Percentiles rank a stretch among this genome's conserved stretches.
Evolutionary conservation across 257 asterid genomes (phyloP).

Genomic region (Vinca minor): DNA sequence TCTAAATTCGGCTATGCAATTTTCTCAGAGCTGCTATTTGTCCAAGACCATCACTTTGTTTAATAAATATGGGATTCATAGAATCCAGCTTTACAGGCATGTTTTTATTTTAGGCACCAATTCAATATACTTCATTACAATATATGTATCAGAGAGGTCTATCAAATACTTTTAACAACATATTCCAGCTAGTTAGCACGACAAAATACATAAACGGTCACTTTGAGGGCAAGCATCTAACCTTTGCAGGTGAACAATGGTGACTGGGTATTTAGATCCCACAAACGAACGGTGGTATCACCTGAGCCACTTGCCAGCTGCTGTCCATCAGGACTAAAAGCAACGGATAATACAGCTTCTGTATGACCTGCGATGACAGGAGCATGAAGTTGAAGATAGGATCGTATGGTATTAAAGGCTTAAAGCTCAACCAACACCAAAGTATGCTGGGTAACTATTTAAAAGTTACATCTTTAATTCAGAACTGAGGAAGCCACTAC

Average conservation of each 20-base stretch:
- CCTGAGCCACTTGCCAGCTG: constrained; percentile 97
- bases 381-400: not conserved
- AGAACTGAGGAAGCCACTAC: not conserved
- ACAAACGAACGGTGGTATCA: constrained; percentile 88
- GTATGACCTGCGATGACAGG: constrained; percentile 56
- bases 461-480: too few species aligned
- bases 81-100: not conserved
- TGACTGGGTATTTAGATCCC: constrained; percentile 94
- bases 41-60: not conserved
- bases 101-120: not conserved
- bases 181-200: not conserved
- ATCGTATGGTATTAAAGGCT: too few species aligned
- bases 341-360: constrained; percentile 90
- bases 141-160: not conserved
- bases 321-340: constrained; percentile 92
- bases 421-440: too few species aligned
- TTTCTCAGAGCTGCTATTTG: not conserved
- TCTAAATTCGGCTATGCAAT: not conserved
- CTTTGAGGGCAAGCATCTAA: constrained; percentile 20
- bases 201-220: not conserved
- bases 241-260: constrained; percentile 86
- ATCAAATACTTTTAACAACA: not conserved
- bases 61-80: not conserved
- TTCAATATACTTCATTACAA: not conserved
- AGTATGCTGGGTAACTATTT: not conserved